A percentile compares a stretch with the other conserved stretches of the same genome.
These are phyloP conservation scores for Dichomitus squalens DNA, from an alignment of 1,284 basidiomycete species.

Conservation along the genomic window DNA sequence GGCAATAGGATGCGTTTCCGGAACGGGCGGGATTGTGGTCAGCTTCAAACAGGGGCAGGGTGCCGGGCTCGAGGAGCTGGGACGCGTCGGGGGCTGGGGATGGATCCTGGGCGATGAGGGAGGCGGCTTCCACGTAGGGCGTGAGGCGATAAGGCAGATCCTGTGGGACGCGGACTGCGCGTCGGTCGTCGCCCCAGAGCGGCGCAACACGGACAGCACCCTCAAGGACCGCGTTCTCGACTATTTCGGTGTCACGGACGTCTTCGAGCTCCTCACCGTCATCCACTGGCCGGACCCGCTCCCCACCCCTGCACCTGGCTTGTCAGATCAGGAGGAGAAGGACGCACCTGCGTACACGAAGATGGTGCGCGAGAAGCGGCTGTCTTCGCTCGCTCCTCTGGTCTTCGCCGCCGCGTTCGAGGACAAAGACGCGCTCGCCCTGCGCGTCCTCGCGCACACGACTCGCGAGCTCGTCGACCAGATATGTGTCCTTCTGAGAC, in stretches of 20 bases:
- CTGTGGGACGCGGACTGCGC: constrained; percentile 57
- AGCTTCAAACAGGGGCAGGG: constrained; percentile 52
- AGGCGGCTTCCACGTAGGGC: constrained; percentile 73
- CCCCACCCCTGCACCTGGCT: constrained; percentile 16
- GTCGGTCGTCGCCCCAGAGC: constrained; percentile 42
- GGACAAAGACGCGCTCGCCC: constrained; percentile 59
- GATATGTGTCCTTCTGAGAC: constrained; percentile 55
- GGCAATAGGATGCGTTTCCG: constrained; percentile 68
- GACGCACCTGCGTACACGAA: constrained; percentile 38
- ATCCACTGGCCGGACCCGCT: constrained; percentile 60
- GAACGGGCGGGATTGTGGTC: constrained; percentile 72
- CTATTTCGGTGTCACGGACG: constrained; percentile 55
- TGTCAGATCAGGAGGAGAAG: constrained; percentile 15
- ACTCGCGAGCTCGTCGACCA: constrained; percentile 61
- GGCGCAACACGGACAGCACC: constrained; percentile 23
- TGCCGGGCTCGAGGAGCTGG: constrained; percentile 54
- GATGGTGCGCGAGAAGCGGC: constrained; percentile 65
- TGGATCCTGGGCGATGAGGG: constrained; percentile 85
- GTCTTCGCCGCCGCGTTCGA: constrained; percentile 75
- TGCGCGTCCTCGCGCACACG: constrained; percentile 54
- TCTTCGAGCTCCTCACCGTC: constrained; percentile 62
- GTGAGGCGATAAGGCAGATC: constrained; percentile 69
- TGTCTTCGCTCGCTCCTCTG: constrained; percentile 71
- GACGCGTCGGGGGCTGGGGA: constrained; percentile 78
- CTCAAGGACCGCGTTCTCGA: constrained; percentile 45